phyloP scores from a whole-genome alignment of 2,329 filamentous ascomycete genomes.

The Xylariaceae sp. region DNA sequence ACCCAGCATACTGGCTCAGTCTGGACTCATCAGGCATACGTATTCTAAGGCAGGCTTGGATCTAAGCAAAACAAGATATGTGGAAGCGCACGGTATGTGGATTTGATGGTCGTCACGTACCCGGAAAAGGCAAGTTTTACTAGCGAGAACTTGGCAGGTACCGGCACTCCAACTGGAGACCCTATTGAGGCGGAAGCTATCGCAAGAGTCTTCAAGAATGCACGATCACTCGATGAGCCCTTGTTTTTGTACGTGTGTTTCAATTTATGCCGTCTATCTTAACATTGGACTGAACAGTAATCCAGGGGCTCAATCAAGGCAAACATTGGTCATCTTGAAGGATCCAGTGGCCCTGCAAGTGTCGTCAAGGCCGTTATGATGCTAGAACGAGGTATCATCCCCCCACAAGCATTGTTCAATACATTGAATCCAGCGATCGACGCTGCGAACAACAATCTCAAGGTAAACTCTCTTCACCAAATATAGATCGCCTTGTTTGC shows the following conservation, averaged over 20 bases:
- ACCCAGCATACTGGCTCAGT: neutral
- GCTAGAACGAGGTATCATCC: conserved; percentile 31
- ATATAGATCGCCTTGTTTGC: no score
- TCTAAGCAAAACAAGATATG: neutral
- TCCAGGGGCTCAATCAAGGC: no score
- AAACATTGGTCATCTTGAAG: no score
- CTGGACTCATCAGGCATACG: neutral
- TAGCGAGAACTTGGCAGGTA: no score
- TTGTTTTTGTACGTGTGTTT: no score
- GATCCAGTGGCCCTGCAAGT: no score
- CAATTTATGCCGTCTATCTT: no score
- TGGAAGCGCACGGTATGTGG: neutral
- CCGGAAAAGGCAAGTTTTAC: no score
- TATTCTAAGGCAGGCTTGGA: neutral
- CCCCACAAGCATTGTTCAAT: conserved; percentile 28
- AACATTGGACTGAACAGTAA: no score
- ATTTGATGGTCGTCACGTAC: no score
- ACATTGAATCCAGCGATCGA: conserved; percentile 27
- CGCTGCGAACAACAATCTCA: conserved; percentile 22
- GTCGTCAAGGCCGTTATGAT: conserved; percentile 32
- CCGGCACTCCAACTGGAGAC: neutral
- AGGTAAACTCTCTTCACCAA: conserved; percentile 21
- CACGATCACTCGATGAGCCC: conserved; percentile 18
- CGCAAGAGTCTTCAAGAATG: neutral
- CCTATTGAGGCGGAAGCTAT: neutral